Base-by-base conservation (phyloP, 2,329 filamentous ascomycete species). In the Exophiala dermatitidis region DNA sequence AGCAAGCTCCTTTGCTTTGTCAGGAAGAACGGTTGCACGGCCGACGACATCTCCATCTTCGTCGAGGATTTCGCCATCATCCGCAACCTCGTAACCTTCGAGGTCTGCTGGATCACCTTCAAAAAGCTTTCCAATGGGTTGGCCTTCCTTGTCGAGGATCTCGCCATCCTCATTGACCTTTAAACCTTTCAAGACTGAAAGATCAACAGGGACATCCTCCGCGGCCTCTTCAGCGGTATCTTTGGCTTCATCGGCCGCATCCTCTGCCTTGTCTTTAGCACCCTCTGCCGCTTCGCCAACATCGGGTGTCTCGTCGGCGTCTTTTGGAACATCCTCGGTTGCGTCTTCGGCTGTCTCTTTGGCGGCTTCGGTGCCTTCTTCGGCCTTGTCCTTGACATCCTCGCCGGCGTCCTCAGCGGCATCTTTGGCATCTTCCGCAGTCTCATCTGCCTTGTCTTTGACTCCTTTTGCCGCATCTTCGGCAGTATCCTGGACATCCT, bases 61-160 rank as follows among this genome's bases (percentile, higher is more conserved):
- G 32, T 65, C 63, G 33, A 65, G 58, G 44, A 65, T 65, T 48
- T 65, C 62, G 28, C 63, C 66, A 10, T 67, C 63, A 8, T 72
- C 69, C 5, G 68, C 69, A n/a, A 72, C 63, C 10, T 66, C 65
- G 43, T 71, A 68, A 2, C 71, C 71, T 41, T 70, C 66, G 2
- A 74, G 65, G 44, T 73, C 70, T 29, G 67, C 66, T 0, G 69
- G 64, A 30, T 73, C 68, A 1, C 71, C 71, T 54, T 74, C 71
- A 5, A 69, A 64, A 5, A 74, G 65, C 26, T 68, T 62, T 26
- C 71, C 71, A 26, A 74, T 54, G 0, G 66, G 61, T 4, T 65
- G 66, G 0, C 71, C 71, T 19, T 67, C 61, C 4, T 67, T 41
- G 32, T 67, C 68, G 1, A 69, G 54, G 12, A 73, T 67, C 29